Base-by-base conservation (phyloP, 768 basidiomycete species). In the Paxillus involutus region DNA sequence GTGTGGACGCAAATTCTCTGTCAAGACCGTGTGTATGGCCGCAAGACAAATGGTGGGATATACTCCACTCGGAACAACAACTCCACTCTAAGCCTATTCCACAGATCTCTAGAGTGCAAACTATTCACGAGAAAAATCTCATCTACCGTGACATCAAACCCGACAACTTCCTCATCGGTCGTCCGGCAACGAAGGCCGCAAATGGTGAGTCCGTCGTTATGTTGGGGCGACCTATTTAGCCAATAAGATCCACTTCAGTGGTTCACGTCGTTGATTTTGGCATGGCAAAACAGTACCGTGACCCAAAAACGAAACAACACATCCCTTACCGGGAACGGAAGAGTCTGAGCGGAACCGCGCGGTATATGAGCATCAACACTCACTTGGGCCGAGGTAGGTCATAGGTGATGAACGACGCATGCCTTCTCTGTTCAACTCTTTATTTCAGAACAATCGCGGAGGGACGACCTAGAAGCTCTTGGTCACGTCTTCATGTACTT, bases 401-500 rank as follows among this genome's bases (percentile, higher is more conserved):
- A 19, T 37, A 39, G 3, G 24, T 42, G 33, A 29, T 53, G 13
- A 19, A 36, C 24, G 33, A 19, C 47, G 45, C 16, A 40, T 53
- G 53, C 35, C 52, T 53, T 17, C 44, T 33, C 51, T 44, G 36
- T 52, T 52, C 19, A 60, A 36, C 12, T 37, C 40, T 43, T 55
- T 14, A 24, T 46, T 58, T 44, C 59, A 91, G 89, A 94, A 72
- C 91, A 94, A 78, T 92, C 91, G 16, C 82, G 97, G 57, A 82
- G 97, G 71, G 97, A 99, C 72, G 97, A 99, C 74, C 77, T 99
- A 33, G 97, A 99, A 76, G 91, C 97, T n/a, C 83, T 99, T 19
- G 97, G 97, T 2, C 97, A 99, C 75, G 97, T 99, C 62, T 99
- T 99, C 78, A 97, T 99, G 91, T 99, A 99, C 77, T 98, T 99